These are phyloP conservation scores for Cladosporium sp. DNA, from an alignment of 2,329 filamentous ascomycete genomes.

Conservation along the genomic window DNA sequence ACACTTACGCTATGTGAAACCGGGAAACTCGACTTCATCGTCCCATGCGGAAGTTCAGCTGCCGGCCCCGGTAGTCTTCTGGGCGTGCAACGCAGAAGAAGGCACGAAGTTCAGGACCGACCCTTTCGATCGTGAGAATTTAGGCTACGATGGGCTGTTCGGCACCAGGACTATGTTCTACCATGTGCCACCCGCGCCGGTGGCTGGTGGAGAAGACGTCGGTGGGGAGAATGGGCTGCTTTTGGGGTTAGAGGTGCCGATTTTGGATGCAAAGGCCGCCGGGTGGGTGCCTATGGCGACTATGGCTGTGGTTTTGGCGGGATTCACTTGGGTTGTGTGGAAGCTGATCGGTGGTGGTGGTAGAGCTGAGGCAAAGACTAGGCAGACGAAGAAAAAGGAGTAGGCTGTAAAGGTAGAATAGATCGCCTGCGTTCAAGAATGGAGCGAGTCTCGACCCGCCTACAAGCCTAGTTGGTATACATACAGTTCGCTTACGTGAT, in stretches of 20 bases:
- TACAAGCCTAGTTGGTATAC: too few relatives aligned
- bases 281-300: constrained; percentile 41
- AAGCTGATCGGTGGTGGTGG: constrained; percentile 27
- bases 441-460: too few relatives aligned
- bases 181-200: constrained; percentile 49
- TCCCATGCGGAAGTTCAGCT: constrained; percentile 56
- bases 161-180: constrained; percentile 75
- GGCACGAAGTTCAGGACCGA: constrained; percentile 67
- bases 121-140: constrained; percentile 77
- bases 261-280: constrained; percentile 35
- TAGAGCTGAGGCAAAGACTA: background rate
- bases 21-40: constrained; percentile 37
- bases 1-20: constrained; percentile 77
- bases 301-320: constrained; percentile 37
- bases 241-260: constrained; percentile 38
- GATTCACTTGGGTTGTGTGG: constrained; percentile 44
- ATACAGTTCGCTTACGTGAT: too few relatives aligned
- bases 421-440: too few relatives aligned
- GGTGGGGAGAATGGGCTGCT: constrained; percentile 14
- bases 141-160: constrained; percentile 83
- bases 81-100: constrained; percentile 69
- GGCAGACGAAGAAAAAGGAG: constrained; percentile 6
- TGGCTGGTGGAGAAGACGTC: background rate
- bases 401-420: too few relatives aligned
- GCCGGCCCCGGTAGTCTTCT: constrained; percentile 82